Evolutionary conservation across 2,329 filamentous ascomycete genomes (phyloP).

Genomic region (Fusarium azukiicola): DNA sequence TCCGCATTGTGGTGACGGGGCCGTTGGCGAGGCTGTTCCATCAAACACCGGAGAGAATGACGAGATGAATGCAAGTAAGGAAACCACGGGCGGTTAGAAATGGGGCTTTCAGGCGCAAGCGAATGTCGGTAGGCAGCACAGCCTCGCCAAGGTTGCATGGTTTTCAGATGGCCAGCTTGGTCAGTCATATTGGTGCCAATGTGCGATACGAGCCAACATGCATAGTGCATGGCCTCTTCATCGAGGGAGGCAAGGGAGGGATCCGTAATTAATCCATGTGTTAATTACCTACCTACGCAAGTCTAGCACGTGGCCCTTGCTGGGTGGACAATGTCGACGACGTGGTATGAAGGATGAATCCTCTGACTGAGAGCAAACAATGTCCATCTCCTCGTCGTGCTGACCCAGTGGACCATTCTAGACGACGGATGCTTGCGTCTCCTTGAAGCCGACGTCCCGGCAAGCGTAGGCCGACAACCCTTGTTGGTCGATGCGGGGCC

Average conservation of each 20-base stretch:
- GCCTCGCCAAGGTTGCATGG: neutral
- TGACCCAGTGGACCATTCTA: neutral
- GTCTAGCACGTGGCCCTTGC: neutral
- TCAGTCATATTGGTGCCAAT: neutral
- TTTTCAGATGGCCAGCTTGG: neutral
- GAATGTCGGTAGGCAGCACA: neutral
- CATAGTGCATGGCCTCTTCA: neutral
- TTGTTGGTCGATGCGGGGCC: neutral
- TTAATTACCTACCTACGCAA: neutral
- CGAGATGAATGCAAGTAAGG: neutral
- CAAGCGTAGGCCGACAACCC: neutral
- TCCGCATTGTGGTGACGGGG: constrained; percentile 9
- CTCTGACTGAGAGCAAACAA: neutral
- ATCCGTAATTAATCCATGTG: constrained; percentile 2
- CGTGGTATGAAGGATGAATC: neutral
- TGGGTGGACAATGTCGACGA: neutral
- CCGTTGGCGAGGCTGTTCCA: neutral
- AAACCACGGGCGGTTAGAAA: neutral
- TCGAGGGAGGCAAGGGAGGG: neutral
- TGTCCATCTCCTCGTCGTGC: neutral
- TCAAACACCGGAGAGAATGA: neutral
- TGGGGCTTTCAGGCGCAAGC: neutral
- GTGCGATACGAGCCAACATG: neutral
- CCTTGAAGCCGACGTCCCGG: neutral
- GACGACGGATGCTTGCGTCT: neutral